Percentiles rank a stretch among this genome's conserved stretches.
Conservation (phyloP, 108 stramenopile species). For the Cylindrotheca fusiformis region DNA sequence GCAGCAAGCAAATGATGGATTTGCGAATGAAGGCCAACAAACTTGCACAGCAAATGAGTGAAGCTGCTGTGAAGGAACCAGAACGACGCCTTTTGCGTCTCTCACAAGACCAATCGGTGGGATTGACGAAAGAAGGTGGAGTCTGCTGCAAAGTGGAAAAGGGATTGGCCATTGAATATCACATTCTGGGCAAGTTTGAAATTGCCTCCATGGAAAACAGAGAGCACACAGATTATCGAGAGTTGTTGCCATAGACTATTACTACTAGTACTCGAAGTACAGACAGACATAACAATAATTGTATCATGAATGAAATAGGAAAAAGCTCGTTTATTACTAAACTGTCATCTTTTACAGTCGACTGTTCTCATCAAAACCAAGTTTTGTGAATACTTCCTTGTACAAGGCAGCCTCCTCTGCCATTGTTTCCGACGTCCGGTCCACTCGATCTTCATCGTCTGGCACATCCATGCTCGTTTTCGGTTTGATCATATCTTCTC, state of each 20-base stretch:
- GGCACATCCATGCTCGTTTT: slow-evolving; percentile 54
- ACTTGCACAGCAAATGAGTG: slow-evolving; percentile 42
- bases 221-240: slow-evolving; percentile 30
- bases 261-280: too few species aligned
- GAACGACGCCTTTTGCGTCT: slow-evolving; percentile 49
- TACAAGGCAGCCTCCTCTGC: slow-evolving; percentile 71
- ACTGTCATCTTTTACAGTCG: too few species aligned
- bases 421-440: slow-evolving; percentile 77
- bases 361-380: background rate
- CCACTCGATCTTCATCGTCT: slow-evolving; percentile 70
- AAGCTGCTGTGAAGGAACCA: slow-evolving; percentile 57
- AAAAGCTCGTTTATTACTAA: too few species aligned
- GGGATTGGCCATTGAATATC: slow-evolving; percentile 68
- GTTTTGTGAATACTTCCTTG: slow-evolving; percentile 15
- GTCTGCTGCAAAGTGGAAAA: slow-evolving; percentile 72
- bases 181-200: slow-evolving; percentile 71
- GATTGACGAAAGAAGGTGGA: slow-evolving; percentile 73
- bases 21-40: slow-evolving; percentile 34
- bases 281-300: too few species aligned
- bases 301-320: too few species aligned
- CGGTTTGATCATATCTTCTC: slow-evolving; percentile 36
- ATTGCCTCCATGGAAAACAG: slow-evolving; percentile 53
- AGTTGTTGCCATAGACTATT: too few species aligned
- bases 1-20: slow-evolving; percentile 28
- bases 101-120: slow-evolving; percentile 57